Percentiles rank a stretch among this genome's conserved stretches.
Evolutionary conservation across 2,329 filamentous ascomycete species (phyloP).

Genomic region (Neofusicoccum sp.): DNA sequence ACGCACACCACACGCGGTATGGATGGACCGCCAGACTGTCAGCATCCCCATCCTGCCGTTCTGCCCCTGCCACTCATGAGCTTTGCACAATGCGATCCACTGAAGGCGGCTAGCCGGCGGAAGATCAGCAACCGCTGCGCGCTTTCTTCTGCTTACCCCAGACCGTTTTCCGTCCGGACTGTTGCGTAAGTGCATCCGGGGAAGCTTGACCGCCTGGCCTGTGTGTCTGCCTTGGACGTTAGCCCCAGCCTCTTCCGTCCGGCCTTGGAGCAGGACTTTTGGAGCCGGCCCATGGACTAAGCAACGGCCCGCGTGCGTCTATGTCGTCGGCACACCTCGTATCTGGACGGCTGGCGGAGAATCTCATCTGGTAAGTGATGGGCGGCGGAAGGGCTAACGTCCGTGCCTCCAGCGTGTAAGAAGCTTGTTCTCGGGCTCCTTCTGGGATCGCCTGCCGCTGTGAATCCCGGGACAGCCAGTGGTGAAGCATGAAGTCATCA

Average conservation of each 20-base stretch:
- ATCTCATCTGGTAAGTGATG: conserved; percentile 14
- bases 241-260: background rate
- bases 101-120: conserved; percentile 3
- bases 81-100: background rate
- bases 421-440: background rate
- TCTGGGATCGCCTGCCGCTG: background rate
- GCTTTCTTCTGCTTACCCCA: conserved; percentile 6
- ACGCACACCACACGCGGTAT: background rate
- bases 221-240: background rate
- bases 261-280: background rate
- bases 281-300: conserved; percentile 4
- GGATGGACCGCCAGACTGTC: conserved; percentile 3
- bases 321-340: background rate
- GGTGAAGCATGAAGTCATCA: background rate
- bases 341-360: conserved; percentile 5
- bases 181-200: background rate
- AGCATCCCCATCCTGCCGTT: conserved; percentile 6
- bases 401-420: background rate
- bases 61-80: background rate
- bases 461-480: too few species aligned
- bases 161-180: conserved; percentile 3
- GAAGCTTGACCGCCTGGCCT: background rate
- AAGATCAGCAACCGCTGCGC: conserved; percentile 7
- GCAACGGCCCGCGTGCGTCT: background rate
- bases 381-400: background rate